These are phyloP conservation scores for Fusarium sp. DNA, from an alignment of 2,329 filamentous ascomycete genomes.

Conservation along the genomic window DNA sequence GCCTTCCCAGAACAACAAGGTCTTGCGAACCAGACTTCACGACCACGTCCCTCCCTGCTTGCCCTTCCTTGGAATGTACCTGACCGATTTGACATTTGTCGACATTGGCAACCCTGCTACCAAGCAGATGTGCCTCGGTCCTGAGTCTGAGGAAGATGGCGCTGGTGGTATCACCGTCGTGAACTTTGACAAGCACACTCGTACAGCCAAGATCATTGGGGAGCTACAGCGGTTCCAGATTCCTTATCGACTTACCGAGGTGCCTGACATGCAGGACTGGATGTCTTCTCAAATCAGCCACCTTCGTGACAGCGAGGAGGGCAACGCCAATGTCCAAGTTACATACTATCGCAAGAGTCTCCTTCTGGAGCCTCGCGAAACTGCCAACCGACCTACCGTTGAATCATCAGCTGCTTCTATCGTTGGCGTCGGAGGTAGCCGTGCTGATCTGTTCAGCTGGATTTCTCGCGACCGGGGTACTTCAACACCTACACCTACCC, in stretches of 20 bases:
- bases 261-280: conserved; percentile 94
- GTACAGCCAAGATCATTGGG: conserved; percentile 94
- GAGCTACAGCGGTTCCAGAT: conserved; percentile 97
- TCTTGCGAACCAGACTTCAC: conserved; percentile 83
- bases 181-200: conserved; percentile 97
- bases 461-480: conserved; percentile 60
- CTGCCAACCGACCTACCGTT: conserved; percentile 47
- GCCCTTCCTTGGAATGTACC: conserved; percentile 94
- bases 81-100: conserved; percentile 95
- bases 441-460: conserved; percentile 62
- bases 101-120: conserved; percentile 92
- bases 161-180: conserved; percentile 80
- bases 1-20: conserved; percentile 89
- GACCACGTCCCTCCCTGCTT: conserved; percentile 91
- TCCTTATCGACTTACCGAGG: conserved; percentile 83
- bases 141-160: conserved; percentile 67
- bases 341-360: conserved; percentile 84
- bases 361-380: conserved; percentile 80
- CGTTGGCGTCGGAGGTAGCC: conserved; percentile 46
- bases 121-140: conserved; percentile 70
- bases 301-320: conserved; percentile 70
- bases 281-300: conserved; percentile 82
- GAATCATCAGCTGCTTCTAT: conserved; percentile 50
- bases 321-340: conserved; percentile 69
- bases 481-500: conserved; percentile 46